A percentile compares a stretch with the other conserved stretches of the same genome.
Conservation (phyloP, 2,329 filamentous ascomycete genomes). For the Raffaelea ambrosiae region DNA sequence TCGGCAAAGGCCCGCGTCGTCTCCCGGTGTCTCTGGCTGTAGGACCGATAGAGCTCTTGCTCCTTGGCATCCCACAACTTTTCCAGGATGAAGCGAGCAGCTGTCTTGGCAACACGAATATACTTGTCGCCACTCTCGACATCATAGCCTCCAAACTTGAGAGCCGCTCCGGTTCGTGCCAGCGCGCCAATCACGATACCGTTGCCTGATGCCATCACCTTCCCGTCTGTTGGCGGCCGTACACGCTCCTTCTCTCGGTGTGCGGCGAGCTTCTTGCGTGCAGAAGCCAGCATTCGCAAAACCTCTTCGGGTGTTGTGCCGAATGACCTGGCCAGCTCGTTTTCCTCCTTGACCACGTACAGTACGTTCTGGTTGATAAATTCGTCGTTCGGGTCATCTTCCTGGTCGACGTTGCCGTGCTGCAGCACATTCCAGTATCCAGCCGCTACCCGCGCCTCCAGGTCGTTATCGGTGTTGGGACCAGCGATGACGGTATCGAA, state of each 20-base stretch:
- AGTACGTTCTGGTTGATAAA: constrained; percentile 92
- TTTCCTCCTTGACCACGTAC: constrained; percentile 57
- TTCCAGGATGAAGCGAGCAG: constrained; percentile 62
- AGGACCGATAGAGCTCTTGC: constrained; percentile 64
- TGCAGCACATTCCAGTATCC: constrained; percentile 77
- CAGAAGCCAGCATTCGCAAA: constrained; percentile 55
- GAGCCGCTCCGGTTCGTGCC: constrained; percentile 61
- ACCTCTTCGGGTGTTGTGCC: constrained; percentile 63
- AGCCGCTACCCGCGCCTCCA: constrained; percentile 65
- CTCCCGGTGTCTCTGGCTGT: constrained; percentile 55
- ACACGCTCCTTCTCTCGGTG: constrained; percentile 68
- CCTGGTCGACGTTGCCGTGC: constrained; percentile 76
- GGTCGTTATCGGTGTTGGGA: constrained; percentile 31
- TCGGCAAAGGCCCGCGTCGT: constrained; percentile 73
- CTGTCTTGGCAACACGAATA: constrained; percentile 55
- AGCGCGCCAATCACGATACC: constrained; percentile 79
- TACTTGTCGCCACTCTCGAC: constrained; percentile 51
- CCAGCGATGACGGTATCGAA: constrained; percentile 63
- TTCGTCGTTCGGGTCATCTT: constrained; percentile 84
- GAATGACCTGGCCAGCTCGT: constrained; percentile 66
- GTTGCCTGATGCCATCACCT: constrained; percentile 82
- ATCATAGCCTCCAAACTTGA: constrained; percentile 46
- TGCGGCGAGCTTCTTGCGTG: constrained; percentile 58
- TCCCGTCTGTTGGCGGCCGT: constrained; percentile 74
- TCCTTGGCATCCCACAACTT: constrained; percentile 61